Base-by-base conservation (phyloP, 208 protist genomes). In the Eutreptiella sp. region DNA sequence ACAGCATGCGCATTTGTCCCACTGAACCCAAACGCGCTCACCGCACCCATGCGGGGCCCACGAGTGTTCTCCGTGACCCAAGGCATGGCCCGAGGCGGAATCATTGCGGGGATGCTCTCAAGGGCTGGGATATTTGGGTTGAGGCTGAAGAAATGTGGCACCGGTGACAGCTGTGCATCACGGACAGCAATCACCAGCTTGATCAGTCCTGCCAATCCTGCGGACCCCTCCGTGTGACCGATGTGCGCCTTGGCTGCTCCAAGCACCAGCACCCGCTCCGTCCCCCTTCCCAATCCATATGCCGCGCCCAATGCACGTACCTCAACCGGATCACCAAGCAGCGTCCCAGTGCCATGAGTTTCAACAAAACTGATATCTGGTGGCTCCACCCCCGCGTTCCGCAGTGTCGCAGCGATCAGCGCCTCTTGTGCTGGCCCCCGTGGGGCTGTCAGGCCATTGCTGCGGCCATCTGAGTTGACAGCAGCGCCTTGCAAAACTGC, bases 381-480 rank as follows among this genome's bases (percentile, higher is more conserved):
- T 24, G 68, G 58, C 28, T 2, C 14, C 1, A 78, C 4, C 11
- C 61, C 61, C 28, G 28, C 29, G 29, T 21, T 47, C 14, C 33
- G n/a, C 4, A 46, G 69, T 5, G 75, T 38, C 21, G 21, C 31
- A 11, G 21, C 32, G 3, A 79, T 50, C 2, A 81, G 38, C 3
- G 34, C 11, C n/a, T 79, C 4, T 54, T 78, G 72, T 3, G 74
- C 63, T 16, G 41, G 36, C 19, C 7, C 14, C 24, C 68, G 73
- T 28, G 72, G 72, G 21, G 72, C 36, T 33, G 62, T 69, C 2
- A 69, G 32, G 14, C 43, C 46, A 19, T 69, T 69, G 23, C 9
- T 21, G 34, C 27, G 27, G 24, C 82, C 83, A 62, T 87, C 81
- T 9, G 78, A 60, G 46, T 83, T 87, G 0, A 67, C 48, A 14